A percentile compares a stretch with the other conserved stretches of the same genome.
These are phyloP conservation scores for Erodium trifolium DNA, from an alignment of 441 rosid genomes.

Conservation along the genomic window DNA sequence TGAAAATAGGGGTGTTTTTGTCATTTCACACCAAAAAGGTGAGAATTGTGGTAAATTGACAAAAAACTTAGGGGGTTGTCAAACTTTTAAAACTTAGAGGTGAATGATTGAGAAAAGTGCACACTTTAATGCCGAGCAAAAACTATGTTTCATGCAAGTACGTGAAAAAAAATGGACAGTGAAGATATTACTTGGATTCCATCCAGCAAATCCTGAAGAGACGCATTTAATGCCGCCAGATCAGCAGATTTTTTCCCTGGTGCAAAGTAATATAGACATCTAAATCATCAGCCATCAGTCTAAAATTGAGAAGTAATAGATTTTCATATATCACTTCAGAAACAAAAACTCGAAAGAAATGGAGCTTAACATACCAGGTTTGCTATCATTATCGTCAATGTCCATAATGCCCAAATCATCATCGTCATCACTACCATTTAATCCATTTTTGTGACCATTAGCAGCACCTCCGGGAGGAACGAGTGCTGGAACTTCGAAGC, in stretches of 20 bases:
- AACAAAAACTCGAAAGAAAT: slow-evolving; percentile 15
- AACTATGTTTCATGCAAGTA: not conserved
- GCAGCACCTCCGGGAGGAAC: slow-evolving; percentile 77
- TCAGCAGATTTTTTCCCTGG: slow-evolving; percentile 57
- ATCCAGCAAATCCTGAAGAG: slow-evolving; percentile 94
- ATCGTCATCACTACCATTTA: slow-evolving; percentile 56
- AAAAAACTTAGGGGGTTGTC: too few relatives aligned
- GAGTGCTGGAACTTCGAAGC: slow-evolving; percentile 97
- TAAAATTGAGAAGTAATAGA: slow-evolving; percentile 16
- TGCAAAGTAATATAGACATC: slow-evolving; percentile 25
- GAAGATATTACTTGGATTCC: slow-evolving; percentile 73
- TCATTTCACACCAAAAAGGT: too few relatives aligned
- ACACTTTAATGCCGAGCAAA: not conserved
- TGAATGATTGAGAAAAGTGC: too few relatives aligned
- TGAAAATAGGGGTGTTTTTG: too few relatives aligned
- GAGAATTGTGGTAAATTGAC: too few relatives aligned
- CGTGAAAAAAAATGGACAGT: not conserved
- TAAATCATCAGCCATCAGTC: slow-evolving; percentile 12
- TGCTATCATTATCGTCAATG: slow-evolving; percentile 80
- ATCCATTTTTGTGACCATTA: slow-evolving; percentile 53
- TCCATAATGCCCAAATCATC: slow-evolving; percentile 93
- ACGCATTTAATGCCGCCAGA: slow-evolving; percentile 66
- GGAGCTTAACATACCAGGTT: slow-evolving; percentile 44
- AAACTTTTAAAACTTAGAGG: too few relatives aligned
- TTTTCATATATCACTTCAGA: slow-evolving; percentile 14